Evolutionary conservation across 2,329 filamentous ascomycete genomes (phyloP).

Genomic region (Fusarium duplospermum): DNA sequence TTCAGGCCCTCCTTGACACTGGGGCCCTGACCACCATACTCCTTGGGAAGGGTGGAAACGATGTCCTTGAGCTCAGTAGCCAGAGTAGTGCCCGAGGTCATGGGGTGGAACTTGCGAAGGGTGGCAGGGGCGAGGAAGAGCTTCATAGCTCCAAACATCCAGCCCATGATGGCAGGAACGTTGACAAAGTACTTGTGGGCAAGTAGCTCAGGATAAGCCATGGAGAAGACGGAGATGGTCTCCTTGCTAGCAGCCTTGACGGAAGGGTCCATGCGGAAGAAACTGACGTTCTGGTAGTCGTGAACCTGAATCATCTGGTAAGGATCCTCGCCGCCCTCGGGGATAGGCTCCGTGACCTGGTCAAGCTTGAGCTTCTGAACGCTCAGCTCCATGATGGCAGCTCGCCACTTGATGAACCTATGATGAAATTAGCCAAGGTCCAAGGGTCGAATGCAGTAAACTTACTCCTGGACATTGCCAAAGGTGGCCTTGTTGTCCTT

Average conservation of each 20-base stretch:
- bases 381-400: slow-evolving; percentile 89
- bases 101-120: slow-evolving; percentile 82
- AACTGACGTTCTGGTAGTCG: slow-evolving; percentile 90
- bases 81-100: slow-evolving; percentile 78
- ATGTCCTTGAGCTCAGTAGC: slow-evolving; percentile 69
- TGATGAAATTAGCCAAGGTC: slow-evolving; percentile 17
- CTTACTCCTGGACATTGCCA: slow-evolving; percentile 82
- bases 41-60: slow-evolving; percentile 74
- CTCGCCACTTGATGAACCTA: slow-evolving; percentile 91
- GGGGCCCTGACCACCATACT: slow-evolving; percentile 80
- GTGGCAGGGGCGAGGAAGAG: slow-evolving; percentile 79
- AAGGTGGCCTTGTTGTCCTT: slow-evolving; percentile 88
- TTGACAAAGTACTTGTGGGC: slow-evolving; percentile 94
- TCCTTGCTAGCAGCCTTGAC: slow-evolving; percentile 82
- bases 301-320: slow-evolving; percentile 95
- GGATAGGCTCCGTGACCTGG: slow-evolving; percentile 76
- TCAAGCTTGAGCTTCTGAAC: slow-evolving; percentile 78
- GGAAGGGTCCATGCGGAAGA: slow-evolving; percentile 82
- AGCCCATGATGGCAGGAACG: slow-evolving; percentile 90
- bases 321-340: slow-evolving; percentile 80
- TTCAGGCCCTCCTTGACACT: slow-evolving; percentile 53
- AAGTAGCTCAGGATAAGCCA: slow-evolving; percentile 89
- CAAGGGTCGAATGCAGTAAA: slow-evolving; percentile 29
- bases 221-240: slow-evolving; percentile 84
- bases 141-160: slow-evolving; percentile 82